A percentile compares a stretch with the other conserved stretches of the same genome.
Evolutionary conservation across 768 basidiomycete genomes (phyloP).

Genomic region (Trametes cinnabarina): DNA sequence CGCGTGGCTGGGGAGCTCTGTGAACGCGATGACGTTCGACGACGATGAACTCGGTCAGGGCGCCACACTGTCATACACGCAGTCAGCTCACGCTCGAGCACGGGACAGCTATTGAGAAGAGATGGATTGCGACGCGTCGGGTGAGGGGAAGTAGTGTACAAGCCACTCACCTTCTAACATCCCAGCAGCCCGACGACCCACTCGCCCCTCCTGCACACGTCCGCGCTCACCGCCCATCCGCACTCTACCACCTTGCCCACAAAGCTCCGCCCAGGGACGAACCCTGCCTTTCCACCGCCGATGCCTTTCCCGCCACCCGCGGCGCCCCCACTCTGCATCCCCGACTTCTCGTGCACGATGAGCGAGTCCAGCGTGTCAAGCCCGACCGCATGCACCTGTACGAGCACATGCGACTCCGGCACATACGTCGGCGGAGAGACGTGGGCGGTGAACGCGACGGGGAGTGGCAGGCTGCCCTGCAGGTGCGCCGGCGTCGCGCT

Average conservation of each 20-base stretch:
- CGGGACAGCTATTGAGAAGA: not conserved
- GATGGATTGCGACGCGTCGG: not conserved
- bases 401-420: conserved; percentile 63
- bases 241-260: conserved; percentile 80
- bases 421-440: conserved; percentile 70
- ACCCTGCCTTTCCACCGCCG: conserved; percentile 43
- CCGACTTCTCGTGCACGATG: conserved; percentile 51
- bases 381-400: conserved; percentile 90
- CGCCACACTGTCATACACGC: conserved; percentile 58
- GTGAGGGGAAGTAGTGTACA: not conserved
- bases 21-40: conserved; percentile 77
- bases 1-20: conserved; percentile 55
- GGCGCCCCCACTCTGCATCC: conserved; percentile 22
- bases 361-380: conserved; percentile 72
- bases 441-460: conserved; percentile 33
- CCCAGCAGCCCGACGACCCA: conserved; percentile 85
- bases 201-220: conserved; percentile 68
- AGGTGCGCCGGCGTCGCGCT: conserved; percentile 27
- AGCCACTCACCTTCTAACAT: conserved; percentile 64
- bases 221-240: conserved; percentile 72
- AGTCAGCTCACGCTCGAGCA: conserved; percentile 14
- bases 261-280: conserved; percentile 85
- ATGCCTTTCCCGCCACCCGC: conserved; percentile 31
- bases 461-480: conserved; percentile 23
- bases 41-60: conserved; percentile 85